Conservation (phyloP, 495 filamentous ascomycete genomes). For the Aspergillus olivimuriae region DNA sequence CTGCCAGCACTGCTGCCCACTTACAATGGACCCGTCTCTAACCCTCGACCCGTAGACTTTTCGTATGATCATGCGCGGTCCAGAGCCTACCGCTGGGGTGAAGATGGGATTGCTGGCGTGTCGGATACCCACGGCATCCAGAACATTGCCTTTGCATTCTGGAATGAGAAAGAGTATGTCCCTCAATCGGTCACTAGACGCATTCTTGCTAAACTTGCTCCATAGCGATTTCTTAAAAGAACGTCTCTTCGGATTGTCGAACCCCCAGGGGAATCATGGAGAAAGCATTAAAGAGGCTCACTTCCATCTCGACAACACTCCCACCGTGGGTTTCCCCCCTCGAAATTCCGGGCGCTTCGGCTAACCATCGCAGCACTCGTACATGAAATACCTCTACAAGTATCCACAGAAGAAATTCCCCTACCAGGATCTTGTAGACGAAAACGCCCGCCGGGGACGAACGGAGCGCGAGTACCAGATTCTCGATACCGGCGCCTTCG, state of each 20-base stretch:
- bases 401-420: constrained; percentile 90
- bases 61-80: neutral
- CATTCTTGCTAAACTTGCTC: neutral
- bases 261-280: constrained; percentile 93
- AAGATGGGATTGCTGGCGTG: neutral
- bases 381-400: constrained; percentile 99
- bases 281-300: constrained; percentile 95
- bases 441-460: constrained; percentile 70
- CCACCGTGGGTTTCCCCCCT: constrained; percentile 32
- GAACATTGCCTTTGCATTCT: constrained; percentile 24
- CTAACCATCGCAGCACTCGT: constrained; percentile 67
- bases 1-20: neutral
- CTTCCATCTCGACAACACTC: constrained; percentile 94
- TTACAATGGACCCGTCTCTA: neutral
- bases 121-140: neutral
- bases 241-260: constrained; percentile 86
- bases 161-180: constrained; percentile 91
- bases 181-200: neutral
- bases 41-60: neutral
- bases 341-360: neutral
- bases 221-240: constrained; percentile 85
- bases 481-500: constrained; percentile 82
- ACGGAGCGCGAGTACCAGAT: constrained; percentile 84
- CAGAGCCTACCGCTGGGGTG: neutral
- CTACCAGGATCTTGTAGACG: constrained; percentile 76